phyloP scores from a whole-genome alignment of 805 yeast species.

The Cyberlindnera suaveolens region DNA sequence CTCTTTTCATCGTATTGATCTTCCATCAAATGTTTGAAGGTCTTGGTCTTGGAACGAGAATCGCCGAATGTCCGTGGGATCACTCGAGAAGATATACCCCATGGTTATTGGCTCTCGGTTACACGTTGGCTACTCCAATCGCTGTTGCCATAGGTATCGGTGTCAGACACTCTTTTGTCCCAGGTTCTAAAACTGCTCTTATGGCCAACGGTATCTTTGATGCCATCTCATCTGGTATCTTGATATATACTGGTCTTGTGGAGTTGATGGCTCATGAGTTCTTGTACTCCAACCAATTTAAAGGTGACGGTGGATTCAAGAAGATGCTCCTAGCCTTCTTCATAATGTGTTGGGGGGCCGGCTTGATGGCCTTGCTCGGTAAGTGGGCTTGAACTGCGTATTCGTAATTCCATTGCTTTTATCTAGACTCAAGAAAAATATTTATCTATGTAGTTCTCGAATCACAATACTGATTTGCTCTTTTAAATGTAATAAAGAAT shows the following conservation, averaged over 20 bases:
- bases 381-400: conserved; percentile 50
- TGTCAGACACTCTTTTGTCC: conserved; percentile 55
- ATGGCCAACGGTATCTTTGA: conserved; percentile 71
- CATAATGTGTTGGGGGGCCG: conserved; percentile 59
- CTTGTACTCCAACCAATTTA: conserved; percentile 54
- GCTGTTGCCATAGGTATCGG: conserved; percentile 78
- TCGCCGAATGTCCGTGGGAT: conserved; percentile 43
- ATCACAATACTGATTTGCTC: too few relatives aligned
- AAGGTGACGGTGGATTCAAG: conserved; percentile 48
- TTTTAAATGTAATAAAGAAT: neutral
- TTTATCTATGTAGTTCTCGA: too few relatives aligned
- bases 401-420: neutral
- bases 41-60: conserved; percentile 74
- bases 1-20: conserved; percentile 61
- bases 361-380: conserved; percentile 71
- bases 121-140: conserved; percentile 59
- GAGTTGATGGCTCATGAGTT: conserved; percentile 79
- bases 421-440: neutral
- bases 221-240: conserved; percentile 70
- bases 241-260: conserved; percentile 70
- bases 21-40: conserved; percentile 86
- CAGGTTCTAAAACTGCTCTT: conserved; percentile 51
- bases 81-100: conserved; percentile 41
- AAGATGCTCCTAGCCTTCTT: conserved; percentile 47
- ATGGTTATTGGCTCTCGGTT: conserved; percentile 47